phyloP scores from a whole-genome alignment of 306 rosid genomes.

The Gastrolobium villosum region DNA sequence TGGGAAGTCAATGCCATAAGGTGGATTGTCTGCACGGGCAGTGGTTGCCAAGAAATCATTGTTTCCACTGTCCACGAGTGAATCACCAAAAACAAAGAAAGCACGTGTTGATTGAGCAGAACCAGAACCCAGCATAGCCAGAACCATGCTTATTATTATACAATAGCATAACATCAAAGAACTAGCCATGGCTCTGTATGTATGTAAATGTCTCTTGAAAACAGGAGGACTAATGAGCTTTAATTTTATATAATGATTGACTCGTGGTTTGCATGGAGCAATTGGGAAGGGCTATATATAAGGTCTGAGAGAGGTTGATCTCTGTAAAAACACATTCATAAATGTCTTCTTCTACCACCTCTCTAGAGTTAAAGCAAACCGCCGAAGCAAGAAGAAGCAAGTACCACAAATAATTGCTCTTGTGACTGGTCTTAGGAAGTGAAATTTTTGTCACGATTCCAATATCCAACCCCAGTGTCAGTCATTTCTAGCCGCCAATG shows the following conservation, averaged over 20 bases:
- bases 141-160: conserved; percentile 36
- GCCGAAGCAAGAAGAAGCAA: conserved; percentile 52
- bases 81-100: conserved; percentile 92
- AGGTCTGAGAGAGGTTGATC: conserved; percentile 15
- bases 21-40: conserved; percentile 83
- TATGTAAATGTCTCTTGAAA: neutral
- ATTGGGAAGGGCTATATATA: conserved; percentile 40
- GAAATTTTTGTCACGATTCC: conserved; percentile 14
- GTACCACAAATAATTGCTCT: conserved; percentile 42
- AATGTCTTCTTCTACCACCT: conserved; percentile 61
- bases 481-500: conserved; percentile 54
- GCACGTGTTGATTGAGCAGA: conserved; percentile 61
- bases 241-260: neutral
- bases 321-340: conserved; percentile 40
- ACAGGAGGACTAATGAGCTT: neutral
- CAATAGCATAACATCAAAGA: conserved; percentile 26
- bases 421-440: conserved; percentile 4
- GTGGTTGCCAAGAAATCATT: conserved; percentile 84
- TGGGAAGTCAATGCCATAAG: conserved; percentile 89
- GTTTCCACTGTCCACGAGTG: conserved; percentile 92
- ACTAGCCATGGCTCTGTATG: conserved; percentile 37
- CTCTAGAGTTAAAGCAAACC: conserved; percentile 58
- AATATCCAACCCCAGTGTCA: conserved; percentile 31
- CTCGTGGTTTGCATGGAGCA: conserved; percentile 31
- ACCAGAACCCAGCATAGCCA: conserved; percentile 24